phyloP scores from a whole-genome alignment of 2,329 filamentous ascomycete genomes.

The Elsinoe fawcettii region DNA sequence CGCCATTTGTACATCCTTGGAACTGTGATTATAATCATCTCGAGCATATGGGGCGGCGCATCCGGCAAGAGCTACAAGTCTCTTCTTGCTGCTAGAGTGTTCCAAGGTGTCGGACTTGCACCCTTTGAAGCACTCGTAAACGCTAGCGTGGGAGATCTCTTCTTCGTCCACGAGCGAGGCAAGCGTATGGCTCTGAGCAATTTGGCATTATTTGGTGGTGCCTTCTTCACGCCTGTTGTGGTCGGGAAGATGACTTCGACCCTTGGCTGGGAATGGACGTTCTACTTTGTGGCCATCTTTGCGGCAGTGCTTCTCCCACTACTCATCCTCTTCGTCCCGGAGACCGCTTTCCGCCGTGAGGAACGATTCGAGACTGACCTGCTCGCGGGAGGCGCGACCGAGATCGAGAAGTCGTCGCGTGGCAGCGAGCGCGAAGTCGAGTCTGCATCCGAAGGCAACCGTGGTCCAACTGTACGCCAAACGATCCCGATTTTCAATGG shows the following conservation, averaged over 20 bases:
- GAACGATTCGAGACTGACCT: conserved; percentile 63
- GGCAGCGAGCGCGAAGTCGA: conserved; percentile 9
- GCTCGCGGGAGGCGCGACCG: neutral
- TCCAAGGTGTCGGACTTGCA: conserved; percentile 79
- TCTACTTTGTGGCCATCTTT: conserved; percentile 84
- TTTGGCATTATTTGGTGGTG: conserved; percentile 61
- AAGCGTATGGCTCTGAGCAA: conserved; percentile 78
- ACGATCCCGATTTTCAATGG: conserved; percentile 55
- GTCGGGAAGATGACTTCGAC: conserved; percentile 74
- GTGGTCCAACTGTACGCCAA: conserved; percentile 5
- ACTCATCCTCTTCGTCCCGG: conserved; percentile 72
- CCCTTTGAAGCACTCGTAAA: conserved; percentile 89
- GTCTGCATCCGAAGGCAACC: conserved; percentile 38
- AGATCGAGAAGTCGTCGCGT: conserved; percentile 5
- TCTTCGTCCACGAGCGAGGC: conserved; percentile 76
- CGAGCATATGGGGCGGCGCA: conserved; percentile 70
- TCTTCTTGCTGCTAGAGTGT: conserved; percentile 67
- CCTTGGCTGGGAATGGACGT: conserved; percentile 79
- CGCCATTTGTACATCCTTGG: conserved; percentile 79
- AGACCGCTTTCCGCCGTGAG: conserved; percentile 69
- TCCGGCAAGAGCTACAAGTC: conserved; percentile 60
- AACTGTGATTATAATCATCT: conserved; percentile 62
- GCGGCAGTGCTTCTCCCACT: conserved; percentile 60
- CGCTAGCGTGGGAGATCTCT: conserved; percentile 80
- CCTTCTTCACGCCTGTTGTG: conserved; percentile 77